These are phyloP conservation scores for Plectranthus barbatus DNA, from an alignment of 257 asterid species.

Conservation along the genomic window DNA sequence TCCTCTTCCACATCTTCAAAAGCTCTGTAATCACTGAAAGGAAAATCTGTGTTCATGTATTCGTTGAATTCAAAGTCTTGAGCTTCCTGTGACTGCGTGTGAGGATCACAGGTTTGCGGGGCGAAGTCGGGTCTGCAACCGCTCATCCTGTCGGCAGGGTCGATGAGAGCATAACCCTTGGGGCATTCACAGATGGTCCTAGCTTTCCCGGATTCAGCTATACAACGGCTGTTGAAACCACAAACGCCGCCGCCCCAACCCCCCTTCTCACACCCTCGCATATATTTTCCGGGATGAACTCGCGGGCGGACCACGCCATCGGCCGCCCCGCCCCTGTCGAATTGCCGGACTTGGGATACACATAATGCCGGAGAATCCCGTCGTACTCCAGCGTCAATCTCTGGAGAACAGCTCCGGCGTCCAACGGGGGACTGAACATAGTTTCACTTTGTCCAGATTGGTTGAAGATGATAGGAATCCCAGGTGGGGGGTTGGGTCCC, in stretches of 20 bases:
- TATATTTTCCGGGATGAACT: too few species aligned
- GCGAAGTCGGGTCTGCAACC: too few species aligned
- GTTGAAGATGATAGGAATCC: conserved; percentile 18
- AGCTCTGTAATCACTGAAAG: background rate
- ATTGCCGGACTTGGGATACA: too few species aligned
- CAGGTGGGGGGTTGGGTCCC: background rate
- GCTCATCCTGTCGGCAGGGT: too few species aligned
- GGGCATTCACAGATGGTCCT: conserved; percentile 25
- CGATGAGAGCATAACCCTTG: too few species aligned
- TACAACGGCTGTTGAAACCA: conserved; percentile 30
- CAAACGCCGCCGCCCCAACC: conserved; percentile 27
- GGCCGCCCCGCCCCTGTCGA: background rate
- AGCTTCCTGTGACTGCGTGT: background rate
- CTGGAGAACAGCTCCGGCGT: conserved; percentile 7
- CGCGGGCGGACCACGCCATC: conserved; percentile 16
- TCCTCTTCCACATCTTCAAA: background rate
- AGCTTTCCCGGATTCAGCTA: background rate
- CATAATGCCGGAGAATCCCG: too few species aligned
- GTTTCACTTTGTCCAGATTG: conserved; percentile 24
- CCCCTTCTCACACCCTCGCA: background rate
- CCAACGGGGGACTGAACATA: background rate
- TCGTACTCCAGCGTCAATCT: conserved; percentile 23
- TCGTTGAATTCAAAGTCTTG: background rate
- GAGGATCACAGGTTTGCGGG: conserved; percentile 22
- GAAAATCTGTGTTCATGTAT: conserved; percentile 15